Conservation (phyloP, 2,329 filamentous ascomycete genomes). For the Ceratocystiopsis minuta region DNA sequence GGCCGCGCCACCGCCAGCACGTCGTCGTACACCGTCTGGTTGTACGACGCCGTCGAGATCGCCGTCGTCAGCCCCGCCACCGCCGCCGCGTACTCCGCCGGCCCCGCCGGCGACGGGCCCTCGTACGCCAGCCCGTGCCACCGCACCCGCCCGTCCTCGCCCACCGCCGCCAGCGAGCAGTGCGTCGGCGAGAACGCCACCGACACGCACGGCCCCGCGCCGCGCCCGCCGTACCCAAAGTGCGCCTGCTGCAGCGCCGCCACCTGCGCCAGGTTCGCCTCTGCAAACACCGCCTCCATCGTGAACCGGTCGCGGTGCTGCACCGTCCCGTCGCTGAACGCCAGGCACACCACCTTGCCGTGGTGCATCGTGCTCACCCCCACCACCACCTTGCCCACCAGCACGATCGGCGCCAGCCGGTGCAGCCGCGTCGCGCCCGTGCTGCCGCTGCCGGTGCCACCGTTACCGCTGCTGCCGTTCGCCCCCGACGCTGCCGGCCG, state of each 20-base stretch:
- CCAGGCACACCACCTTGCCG: constrained; percentile 53
- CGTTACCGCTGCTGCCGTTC: not conserved
- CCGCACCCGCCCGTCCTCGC: constrained; percentile 37
- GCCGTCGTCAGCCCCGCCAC: constrained; percentile 43
- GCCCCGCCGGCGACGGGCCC: no score
- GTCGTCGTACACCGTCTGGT: constrained; percentile 45
- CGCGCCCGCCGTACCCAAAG: constrained; percentile 51
- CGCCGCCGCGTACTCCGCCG: constrained; percentile 25
- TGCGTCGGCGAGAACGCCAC: constrained; percentile 42
- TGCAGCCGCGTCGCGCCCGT: constrained; percentile 28
- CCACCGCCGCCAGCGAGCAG: constrained; percentile 39
- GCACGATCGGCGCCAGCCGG: constrained; percentile 46
- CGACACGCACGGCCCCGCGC: constrained; percentile 27
- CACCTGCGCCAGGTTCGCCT: constrained; percentile 46
- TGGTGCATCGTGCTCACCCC: constrained; percentile 50
- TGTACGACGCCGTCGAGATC: constrained; percentile 26
- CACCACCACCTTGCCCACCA: constrained; percentile 49
- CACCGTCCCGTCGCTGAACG: constrained; percentile 63
- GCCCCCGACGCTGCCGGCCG: constrained; percentile 1
- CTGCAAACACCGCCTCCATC: constrained; percentile 49
- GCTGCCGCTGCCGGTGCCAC: not conserved
- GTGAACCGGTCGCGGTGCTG: constrained; percentile 63
- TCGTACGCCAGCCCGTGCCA: constrained; percentile 39
- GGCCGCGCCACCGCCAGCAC: constrained; percentile 50
- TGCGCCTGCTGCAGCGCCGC: constrained; percentile 59